These are phyloP conservation scores for Fibroporia radiculosa DNA, from an alignment of 768 basidiomycete genomes.

Conservation along the genomic window DNA sequence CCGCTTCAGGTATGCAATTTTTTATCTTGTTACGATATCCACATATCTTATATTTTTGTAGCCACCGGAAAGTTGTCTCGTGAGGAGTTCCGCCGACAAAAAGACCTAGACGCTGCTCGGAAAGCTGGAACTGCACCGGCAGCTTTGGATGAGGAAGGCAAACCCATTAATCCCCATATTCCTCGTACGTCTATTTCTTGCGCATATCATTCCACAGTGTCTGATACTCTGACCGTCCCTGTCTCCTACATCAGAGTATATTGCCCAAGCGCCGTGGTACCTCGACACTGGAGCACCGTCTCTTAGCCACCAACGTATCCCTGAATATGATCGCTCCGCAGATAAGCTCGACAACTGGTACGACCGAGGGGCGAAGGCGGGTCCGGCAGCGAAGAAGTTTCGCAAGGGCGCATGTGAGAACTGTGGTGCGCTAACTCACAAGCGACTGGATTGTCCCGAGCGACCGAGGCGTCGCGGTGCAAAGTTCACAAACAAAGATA, in stretches of 20 bases:
- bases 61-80: constrained; percentile 79
- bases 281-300: constrained; percentile 91
- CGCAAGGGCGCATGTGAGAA: constrained; percentile 99
- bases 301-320: constrained; percentile 87
- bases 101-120: constrained; percentile 95
- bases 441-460: constrained; percentile 86
- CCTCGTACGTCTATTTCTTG: constrained; percentile 59
- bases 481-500: constrained; percentile 84
- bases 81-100: constrained; percentile 91
- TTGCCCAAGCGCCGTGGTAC: constrained; percentile 99
- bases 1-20: constrained; percentile 11
- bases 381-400: constrained; percentile 93
- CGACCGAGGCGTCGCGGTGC: constrained; percentile 95
- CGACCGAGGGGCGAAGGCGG: constrained; percentile 75
- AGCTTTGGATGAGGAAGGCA: constrained; percentile 90
- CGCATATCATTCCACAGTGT: neutral
- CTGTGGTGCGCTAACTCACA: constrained; percentile 95
- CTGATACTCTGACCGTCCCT: neutral
- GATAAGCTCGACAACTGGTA: constrained; percentile 87
- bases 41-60: constrained; percentile 24
- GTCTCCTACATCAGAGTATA: constrained; percentile 61
- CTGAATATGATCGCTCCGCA: constrained; percentile 46
- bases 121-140: constrained; percentile 98
- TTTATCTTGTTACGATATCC: neutral
- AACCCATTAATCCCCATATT: constrained; percentile 97